Conservation (phyloP, 139 green algal genomes). For the Chlorella sp. region DNA sequence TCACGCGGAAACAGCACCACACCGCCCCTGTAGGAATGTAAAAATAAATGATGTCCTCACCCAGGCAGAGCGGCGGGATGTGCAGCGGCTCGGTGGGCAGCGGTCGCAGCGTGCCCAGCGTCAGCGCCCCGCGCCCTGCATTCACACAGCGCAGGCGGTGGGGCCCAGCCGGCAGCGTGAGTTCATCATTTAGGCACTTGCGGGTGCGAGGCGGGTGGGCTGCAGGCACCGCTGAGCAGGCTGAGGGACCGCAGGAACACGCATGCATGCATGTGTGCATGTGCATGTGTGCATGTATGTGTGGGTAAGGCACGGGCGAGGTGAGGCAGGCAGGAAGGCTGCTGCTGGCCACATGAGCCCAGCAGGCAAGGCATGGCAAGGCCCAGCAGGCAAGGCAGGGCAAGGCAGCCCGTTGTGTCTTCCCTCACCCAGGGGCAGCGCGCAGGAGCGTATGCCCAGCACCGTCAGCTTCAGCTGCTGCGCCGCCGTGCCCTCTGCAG, state of each 20-base stretch:
- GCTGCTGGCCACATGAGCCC: background rate
- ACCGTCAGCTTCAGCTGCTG: slow-evolving; percentile 73
- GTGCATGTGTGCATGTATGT: no score
- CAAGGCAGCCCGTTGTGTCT: background rate
- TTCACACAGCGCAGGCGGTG: background rate
- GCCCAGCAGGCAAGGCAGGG: background rate
- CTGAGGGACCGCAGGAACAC: no score
- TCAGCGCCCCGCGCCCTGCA: slow-evolving; percentile 45
- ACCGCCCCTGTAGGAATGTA: no score
- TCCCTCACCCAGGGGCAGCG: slow-evolving; percentile 71
- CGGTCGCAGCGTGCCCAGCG: slow-evolving; percentile 50
- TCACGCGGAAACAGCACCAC: no score
- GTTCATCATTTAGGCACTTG: no score
- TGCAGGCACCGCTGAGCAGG: no score
- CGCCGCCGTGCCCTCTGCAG: slow-evolving; percentile 29
- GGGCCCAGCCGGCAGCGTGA: no score
- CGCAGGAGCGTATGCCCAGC: slow-evolving; percentile 80
- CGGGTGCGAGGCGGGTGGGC: no score
- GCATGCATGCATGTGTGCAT: no score
- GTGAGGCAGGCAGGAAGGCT: background rate
- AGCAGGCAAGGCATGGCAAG: background rate
- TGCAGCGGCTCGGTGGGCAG: slow-evolving; percentile 84
- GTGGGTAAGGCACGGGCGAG: no score
- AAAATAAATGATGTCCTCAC: no score
- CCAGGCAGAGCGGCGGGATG: slow-evolving; percentile 78